Conservation (phyloP, 148 eudicot species). For the Drosera capensis region DNA sequence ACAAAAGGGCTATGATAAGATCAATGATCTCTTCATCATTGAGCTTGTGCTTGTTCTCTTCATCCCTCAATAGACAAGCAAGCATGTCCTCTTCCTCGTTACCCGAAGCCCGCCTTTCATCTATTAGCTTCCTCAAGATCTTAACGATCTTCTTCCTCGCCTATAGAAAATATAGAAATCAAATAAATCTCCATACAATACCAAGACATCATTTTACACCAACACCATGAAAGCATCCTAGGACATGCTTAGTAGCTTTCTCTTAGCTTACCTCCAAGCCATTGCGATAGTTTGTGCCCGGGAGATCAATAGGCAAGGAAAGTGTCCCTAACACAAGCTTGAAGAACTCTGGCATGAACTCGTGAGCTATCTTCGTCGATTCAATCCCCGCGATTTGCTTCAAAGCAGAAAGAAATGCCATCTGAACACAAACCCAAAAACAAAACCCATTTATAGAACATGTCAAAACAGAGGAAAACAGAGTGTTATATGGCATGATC, state of each 20-base stretch:
- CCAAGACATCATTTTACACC: neutral
- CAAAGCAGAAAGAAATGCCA: conserved; percentile 70
- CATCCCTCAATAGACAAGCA: conserved; percentile 43
- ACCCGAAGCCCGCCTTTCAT: conserved; percentile 46
- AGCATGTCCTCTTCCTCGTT: conserved; percentile 50
- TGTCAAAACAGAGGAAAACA: conserved; percentile 6
- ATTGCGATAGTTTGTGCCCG: conserved; percentile 64
- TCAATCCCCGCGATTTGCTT: conserved; percentile 62
- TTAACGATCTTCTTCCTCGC: conserved; percentile 65
- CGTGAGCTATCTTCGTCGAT: conserved; percentile 31
- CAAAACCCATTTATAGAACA: conserved; percentile 2
- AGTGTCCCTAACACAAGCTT: conserved; percentile 72
- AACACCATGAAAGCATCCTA: neutral
- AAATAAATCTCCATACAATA: neutral
- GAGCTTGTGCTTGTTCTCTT: conserved; percentile 38
- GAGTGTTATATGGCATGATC: neutral
- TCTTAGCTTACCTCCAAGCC: conserved; percentile 75
- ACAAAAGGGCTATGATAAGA: conserved; percentile 79
- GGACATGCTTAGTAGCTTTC: neutral
- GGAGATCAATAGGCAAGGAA: conserved; percentile 80
- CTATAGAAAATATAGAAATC: conserved; percentile 12
- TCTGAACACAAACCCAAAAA: conserved; percentile 28
- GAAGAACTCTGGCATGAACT: conserved; percentile 73
- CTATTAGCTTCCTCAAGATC: conserved; percentile 41
- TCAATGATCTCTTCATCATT: conserved; percentile 92